Base-by-base conservation (phyloP, 257 asterid species). In the Fraxinus anomala region DNA sequence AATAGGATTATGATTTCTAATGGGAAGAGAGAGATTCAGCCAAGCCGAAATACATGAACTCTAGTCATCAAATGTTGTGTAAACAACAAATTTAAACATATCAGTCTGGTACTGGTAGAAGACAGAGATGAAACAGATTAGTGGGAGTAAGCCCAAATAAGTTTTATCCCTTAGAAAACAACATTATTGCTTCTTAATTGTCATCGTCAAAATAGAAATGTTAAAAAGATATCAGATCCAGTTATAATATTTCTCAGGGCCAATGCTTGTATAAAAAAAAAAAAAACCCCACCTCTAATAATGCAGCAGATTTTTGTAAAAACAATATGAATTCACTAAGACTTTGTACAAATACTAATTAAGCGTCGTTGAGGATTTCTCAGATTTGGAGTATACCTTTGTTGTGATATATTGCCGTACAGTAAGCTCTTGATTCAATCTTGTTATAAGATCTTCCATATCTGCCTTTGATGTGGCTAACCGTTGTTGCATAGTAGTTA, bases 381-480 rank as follows among this genome's bases (percentile, higher is more conserved):
- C 49, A 40, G 13, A 40, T 40, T 40, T 11, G 49, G 76, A 82
- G 68, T 42, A 73, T 80, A 91, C 94, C 93, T 89, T 88, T 51
- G 87, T 78, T 7, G 85, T 78, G 75, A 89, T 92, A 74, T 85
- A 87, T 68, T 82, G 85, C 80, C 86, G 83, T n/a, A 75, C 87
- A 82, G 94, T 77, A 80, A 83, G 82, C 86, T 91, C 97, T 77
- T 87, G 92, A 81, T 82, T 70, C 66, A 84, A 80, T 84, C 95
- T 88, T 74, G 88, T 79, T 26, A 82, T 77, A 42, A 89, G 93
- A 83, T 87, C 89, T 73, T 88, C 90, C 59, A 85, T 66, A 80
- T 88, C 93, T 65, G 86, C 79, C 80, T 82, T 87, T 77, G 91
- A 85, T 31, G 91, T 80, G 76, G 77, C 81, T 47, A 88, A 69